Evolutionary conservation across 345 rosid genomes (phyloP).

Genomic region (Hibiscus syriacus): DNA sequence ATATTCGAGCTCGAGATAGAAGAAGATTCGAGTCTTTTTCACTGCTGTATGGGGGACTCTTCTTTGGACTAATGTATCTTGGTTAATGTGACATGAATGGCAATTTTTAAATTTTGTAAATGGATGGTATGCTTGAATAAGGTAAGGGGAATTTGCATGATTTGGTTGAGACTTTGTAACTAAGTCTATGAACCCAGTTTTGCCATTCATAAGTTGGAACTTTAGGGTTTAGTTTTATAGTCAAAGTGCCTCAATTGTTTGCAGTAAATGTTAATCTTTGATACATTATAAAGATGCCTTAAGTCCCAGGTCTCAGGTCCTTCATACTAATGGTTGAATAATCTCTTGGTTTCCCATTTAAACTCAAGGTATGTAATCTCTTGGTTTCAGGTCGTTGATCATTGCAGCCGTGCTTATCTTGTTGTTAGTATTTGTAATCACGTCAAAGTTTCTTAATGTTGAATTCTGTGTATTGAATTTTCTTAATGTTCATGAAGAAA

Average conservation of each 20-base stretch:
- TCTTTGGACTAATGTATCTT: too few species aligned
- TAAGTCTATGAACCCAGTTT: background rate
- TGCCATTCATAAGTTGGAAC: background rate
- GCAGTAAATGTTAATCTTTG: background rate
- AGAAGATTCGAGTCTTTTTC: background rate
- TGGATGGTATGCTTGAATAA: background rate
- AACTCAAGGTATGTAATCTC: background rate
- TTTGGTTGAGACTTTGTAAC: background rate
- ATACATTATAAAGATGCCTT: background rate
- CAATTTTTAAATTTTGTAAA: background rate
- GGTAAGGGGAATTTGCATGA: background rate
- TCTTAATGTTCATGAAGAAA: slow-evolving; percentile 10
- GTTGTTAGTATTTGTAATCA: background rate
- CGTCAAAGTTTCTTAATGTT: background rate
- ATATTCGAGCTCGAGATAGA: background rate
- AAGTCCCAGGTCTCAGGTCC: too few species aligned
- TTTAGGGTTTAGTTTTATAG: background rate
- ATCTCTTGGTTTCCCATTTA: background rate
- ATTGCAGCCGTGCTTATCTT: too few species aligned
- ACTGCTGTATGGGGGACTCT: too few species aligned
- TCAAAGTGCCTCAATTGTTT: background rate
- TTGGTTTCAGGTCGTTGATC: too few species aligned
- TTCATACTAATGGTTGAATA: background rate
- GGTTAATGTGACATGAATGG: too few species aligned
- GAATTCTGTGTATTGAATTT: background rate